A percentile compares a stretch with the other conserved stretches of the same genome.
Conservation (phyloP, 2,329 filamentous ascomycete species). For the Fusarium camptoceras region DNA sequence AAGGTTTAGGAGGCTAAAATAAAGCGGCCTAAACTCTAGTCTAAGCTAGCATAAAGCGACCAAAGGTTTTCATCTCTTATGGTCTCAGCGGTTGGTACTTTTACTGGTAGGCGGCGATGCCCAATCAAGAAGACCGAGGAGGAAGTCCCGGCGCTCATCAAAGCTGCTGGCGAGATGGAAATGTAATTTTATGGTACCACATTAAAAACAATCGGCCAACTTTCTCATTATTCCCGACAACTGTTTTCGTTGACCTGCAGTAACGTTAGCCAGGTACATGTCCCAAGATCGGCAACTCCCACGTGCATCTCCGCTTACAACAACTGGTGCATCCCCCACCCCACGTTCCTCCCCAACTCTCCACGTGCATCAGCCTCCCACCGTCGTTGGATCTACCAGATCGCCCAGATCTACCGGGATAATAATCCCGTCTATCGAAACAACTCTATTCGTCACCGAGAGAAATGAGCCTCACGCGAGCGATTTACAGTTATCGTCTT, state of each 20-base stretch:
- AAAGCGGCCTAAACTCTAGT: too few relatives aligned
- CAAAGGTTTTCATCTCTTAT: too few relatives aligned
- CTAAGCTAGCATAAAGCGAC: too few relatives aligned
- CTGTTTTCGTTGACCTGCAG: not conserved
- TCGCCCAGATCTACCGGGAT: conserved; percentile 6
- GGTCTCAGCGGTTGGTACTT: too few relatives aligned
- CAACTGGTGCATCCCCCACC: not conserved
- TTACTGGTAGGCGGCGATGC: too few relatives aligned
- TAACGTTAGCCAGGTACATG: not conserved
- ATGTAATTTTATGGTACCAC: not conserved
- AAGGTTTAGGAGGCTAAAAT: rapidly evolving
- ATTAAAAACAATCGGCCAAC: rapidly evolving
- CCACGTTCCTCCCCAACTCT: conserved; percentile 18
- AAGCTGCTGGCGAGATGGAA: not conserved
- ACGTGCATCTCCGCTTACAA: conserved; percentile 23
- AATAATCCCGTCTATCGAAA: conserved; percentile 4
- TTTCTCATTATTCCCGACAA: not conserved
- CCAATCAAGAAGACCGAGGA: too few relatives aligned
- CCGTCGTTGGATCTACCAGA: conserved; percentile 35
- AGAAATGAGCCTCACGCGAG: conserved; percentile 25
- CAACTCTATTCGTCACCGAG: conserved; percentile 40
- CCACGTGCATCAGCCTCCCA: conserved; percentile 33
- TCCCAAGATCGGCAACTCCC: conserved; percentile 18
- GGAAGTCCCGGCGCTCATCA: not conserved
- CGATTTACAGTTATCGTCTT: conserved; percentile 3